Percentiles rank a stretch among this genome's conserved stretches.
phyloP scores from a whole-genome alignment of 129 eudicot genomes.

The Daucus carota region DNA sequence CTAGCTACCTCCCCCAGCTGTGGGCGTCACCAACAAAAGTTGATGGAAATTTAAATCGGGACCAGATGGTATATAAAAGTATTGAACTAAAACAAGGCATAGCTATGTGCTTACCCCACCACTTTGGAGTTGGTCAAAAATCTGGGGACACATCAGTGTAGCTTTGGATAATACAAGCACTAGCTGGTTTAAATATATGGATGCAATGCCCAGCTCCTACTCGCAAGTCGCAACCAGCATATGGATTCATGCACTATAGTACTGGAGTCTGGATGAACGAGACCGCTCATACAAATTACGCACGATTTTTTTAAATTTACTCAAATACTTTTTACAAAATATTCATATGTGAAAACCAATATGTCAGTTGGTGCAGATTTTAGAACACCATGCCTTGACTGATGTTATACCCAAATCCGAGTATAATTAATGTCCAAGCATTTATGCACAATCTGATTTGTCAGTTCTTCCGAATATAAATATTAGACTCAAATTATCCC shows the following conservation, averaged over 20 bases:
- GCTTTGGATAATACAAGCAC: not conserved
- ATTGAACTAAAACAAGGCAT: not conserved
- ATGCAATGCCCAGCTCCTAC: not conserved
- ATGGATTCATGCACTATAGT: no score
- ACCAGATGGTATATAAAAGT: not conserved
- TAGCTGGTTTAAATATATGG: not conserved
- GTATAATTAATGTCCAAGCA: no score
- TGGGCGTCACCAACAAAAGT: slow-evolving; percentile 1
- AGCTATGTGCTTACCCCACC: not conserved
- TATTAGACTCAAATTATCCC: no score
- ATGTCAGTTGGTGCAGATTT: no score
- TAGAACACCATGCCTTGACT: no score
- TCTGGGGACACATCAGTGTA: not conserved
- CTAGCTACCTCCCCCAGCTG: not conserved
- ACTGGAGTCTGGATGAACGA: not conserved
- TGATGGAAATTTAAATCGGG: not conserved
- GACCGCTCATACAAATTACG: no score
- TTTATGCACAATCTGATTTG: no score
- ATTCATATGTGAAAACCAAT: no score
- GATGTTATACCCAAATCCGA: no score
- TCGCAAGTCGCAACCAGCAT: not conserved
- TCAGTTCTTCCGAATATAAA: no score
- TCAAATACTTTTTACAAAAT: no score
- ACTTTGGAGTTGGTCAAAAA: slow-evolving; percentile 1
- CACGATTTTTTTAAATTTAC: no score